Percentiles rank a stretch among this genome's conserved stretches.
Conservation (phyloP, 371 early-diverging fungal species). For the Quaeritorhiza haematococci region DNA sequence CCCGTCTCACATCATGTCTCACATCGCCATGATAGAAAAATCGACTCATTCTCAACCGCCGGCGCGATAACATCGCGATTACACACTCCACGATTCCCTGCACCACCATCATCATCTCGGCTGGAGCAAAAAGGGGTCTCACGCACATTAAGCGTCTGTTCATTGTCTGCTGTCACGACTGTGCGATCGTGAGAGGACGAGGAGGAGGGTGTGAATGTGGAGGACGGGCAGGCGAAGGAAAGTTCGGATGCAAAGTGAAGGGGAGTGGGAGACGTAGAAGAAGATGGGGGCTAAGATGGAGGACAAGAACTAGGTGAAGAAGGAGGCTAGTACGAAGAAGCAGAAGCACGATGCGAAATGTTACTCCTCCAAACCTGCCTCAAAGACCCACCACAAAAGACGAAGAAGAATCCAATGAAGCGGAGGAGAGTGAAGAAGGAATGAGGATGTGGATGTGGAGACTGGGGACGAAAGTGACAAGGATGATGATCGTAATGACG, state of each 20-base stretch:
- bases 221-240: too few relatives aligned
- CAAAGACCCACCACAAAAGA: neutral
- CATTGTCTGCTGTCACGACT: neutral
- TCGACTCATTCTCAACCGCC: too few relatives aligned
- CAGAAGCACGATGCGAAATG: neutral
- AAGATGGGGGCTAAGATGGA: slow-evolving; percentile 22
- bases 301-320: slow-evolving; percentile 7
- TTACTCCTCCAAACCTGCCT: too few relatives aligned
- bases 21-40: too few relatives aligned
- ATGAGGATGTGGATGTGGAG: slow-evolving; percentile 10
- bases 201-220: slow-evolving; percentile 6
- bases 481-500: slow-evolving; percentile 26
- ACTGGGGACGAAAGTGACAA: slow-evolving; percentile 20
- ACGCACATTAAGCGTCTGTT: too few relatives aligned
- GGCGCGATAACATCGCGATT: too few relatives aligned
- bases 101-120: too few relatives aligned
- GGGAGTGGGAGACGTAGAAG: slow-evolving; percentile 48
- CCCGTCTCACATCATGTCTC: too few relatives aligned
- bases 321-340: neutral
- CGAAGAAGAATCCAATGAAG: slow-evolving; percentile 10
- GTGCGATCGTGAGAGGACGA: slow-evolving; percentile 9
- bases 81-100: too few relatives aligned
- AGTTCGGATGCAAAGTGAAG: slow-evolving; percentile 45
- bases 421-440: slow-evolving; percentile 6
- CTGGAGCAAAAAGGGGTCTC: too few relatives aligned